phyloP scores from a whole-genome alignment of 352 stramenopile genomes.

The Bremia lactucae region DNA sequence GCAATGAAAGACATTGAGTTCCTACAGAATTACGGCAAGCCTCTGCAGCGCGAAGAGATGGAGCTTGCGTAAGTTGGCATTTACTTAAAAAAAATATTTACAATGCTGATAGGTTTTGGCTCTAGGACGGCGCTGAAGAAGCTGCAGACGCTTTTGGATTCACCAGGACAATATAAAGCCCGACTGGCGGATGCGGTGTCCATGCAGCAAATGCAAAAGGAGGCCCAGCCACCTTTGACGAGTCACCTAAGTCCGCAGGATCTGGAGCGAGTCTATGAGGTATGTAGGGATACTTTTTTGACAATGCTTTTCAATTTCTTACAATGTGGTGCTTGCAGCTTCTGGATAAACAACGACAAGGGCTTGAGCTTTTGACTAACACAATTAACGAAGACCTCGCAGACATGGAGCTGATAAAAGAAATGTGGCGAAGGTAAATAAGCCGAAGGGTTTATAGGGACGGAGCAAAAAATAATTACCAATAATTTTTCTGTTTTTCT shows the following conservation, averaged over 20 bases:
- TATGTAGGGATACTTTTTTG: too few species aligned
- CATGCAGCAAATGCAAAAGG: conserved; percentile 57
- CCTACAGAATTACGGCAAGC: conserved; percentile 78
- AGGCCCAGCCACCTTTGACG: conserved; percentile 19
- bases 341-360: conserved; percentile 78
- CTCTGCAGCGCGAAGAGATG: conserved; percentile 68
- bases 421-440: conserved; percentile 66
- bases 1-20: conserved; percentile 85
- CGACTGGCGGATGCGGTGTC: conserved; percentile 70
- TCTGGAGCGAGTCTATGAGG: conserved; percentile 62
- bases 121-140: conserved; percentile 74
- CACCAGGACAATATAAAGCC: conserved; percentile 81
- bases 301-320: too few species aligned
- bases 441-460: neutral
- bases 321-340: conserved; percentile 31
- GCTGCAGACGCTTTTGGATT: conserved; percentile 65
- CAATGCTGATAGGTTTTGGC: neutral
- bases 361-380: conserved; percentile 69
- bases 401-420: conserved; percentile 83
- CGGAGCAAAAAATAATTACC: neutral
- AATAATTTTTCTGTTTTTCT: neutral
- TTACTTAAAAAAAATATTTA: neutral
- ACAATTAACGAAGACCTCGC: conserved; percentile 79
- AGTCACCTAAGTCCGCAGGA: conserved; percentile 66
- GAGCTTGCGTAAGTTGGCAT: conserved; percentile 56